Base-by-base conservation (phyloP, 192 early-diverging fungal species). In the Coemansia reversa region DNA sequence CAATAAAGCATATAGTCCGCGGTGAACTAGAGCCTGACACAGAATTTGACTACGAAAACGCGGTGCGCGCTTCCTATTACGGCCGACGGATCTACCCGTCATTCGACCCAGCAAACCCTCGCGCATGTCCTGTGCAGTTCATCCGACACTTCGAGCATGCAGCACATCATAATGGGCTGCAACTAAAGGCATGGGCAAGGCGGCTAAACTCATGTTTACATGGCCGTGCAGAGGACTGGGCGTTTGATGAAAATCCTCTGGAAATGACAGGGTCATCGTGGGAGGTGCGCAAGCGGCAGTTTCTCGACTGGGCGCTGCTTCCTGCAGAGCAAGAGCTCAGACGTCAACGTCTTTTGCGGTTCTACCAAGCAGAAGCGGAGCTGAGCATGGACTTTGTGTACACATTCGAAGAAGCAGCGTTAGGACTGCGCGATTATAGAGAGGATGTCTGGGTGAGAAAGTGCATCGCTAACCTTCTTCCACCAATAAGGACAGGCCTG, bases 341-440 rank as follows among this genome's bases (percentile, higher is more conserved):
- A 47, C 65, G 78, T 32, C 78, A 81, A 51, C 60, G 78, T 25
- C 66, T 81, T 7, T 24, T 75, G 52, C 62, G 78, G 19, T 81
- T 81, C 50, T 75, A 72, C 52, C 78, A 81, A 63, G 35, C 69
- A 6, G 78, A 81, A 57, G 39, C 69, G 1, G 78, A 81, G 24
- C 56, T 81, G 62, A 81, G 78, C 51, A 81, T 75, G 39, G 78
- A 81, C 66, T 81, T 72, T 74, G 78, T 68, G 28, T 72, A 81
- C 42, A 71, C 78, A 51, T 81, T 81, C 28, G 78, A 81, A 28
- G 78, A 81, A 23, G 69, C 68, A 2, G 68, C 78, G 8, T 61
- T 60, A 7, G 78, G 78, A 11, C 52, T 81, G 59, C 67, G 78
- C 19, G 73, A 81, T 51, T 75, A 71, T 45, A 75, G 69, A 56